These are phyloP conservation scores for Coemansia sp. DNA, from an alignment of 192 early-diverging fungal genomes.

Conservation along the genomic window DNA sequence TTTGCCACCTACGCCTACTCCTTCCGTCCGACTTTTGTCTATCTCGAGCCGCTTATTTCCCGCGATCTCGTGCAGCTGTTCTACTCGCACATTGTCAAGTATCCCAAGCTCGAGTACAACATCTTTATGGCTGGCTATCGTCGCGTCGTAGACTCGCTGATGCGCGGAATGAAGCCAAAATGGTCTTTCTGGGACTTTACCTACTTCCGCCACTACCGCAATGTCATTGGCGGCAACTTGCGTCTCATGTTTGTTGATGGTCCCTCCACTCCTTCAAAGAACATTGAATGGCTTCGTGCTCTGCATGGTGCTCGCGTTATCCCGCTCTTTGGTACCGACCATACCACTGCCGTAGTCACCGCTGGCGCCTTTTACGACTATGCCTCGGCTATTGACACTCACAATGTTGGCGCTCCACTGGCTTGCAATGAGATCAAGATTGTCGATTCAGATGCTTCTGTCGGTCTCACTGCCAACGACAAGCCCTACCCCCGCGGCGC, in stretches of 20 bases:
- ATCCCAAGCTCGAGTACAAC: constrained; percentile 40
- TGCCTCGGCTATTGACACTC: constrained; percentile 38
- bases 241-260: constrained; percentile 44
- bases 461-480: constrained; percentile 18
- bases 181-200: constrained; percentile 40
- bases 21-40: constrained; percentile 38
- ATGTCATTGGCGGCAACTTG: constrained; percentile 44
- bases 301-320: constrained; percentile 47
- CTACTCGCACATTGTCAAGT: constrained; percentile 37
- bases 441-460: constrained; percentile 7
- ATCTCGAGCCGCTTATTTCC: constrained; percentile 23
- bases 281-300: constrained; percentile 45
- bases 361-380: constrained; percentile 47
- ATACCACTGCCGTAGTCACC: constrained; percentile 21
- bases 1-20: constrained; percentile 34
- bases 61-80: constrained; percentile 49
- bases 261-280: constrained; percentile 21
- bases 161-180: constrained; percentile 38
- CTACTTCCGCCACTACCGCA: constrained; percentile 56
- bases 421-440: constrained; percentile 54
- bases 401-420: constrained; percentile 53
- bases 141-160: constrained; percentile 31
- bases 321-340: constrained; percentile 31
- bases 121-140: constrained; percentile 38
- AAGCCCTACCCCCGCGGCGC: constrained; percentile 41